phyloP scores from a whole-genome alignment of 1,139 yeast genomes.

The Ogataea hybrid region DNA sequence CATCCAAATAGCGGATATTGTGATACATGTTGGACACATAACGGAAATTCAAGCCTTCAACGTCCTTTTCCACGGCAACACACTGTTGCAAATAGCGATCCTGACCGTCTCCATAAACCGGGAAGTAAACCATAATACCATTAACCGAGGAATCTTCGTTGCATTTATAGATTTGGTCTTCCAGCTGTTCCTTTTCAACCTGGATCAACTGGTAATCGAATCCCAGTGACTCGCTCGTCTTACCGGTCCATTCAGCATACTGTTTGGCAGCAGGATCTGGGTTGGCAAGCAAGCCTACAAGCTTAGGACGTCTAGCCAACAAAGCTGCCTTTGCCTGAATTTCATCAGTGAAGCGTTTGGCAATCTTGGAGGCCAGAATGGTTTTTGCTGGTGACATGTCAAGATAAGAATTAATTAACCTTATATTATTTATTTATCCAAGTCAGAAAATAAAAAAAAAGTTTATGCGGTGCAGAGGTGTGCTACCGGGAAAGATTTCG shows the following conservation, averaged over 20 bases:
- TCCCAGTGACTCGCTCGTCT: constrained; percentile 83
- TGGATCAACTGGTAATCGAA: constrained; percentile 76
- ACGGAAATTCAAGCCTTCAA: constrained; percentile 89
- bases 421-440: background rate
- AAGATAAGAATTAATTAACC: background rate
- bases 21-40: constrained; percentile 95
- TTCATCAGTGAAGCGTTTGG: constrained; percentile 78
- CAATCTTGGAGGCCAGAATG: constrained; percentile 81
- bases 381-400: constrained; percentile 46
- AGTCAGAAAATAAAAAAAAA: constrained; percentile 1
- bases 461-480: constrained; percentile 8
- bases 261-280: constrained; percentile 91
- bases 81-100: constrained; percentile 95
- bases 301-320: constrained; percentile 57
- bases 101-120: constrained; percentile 92
- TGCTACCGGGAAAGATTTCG: background rate
- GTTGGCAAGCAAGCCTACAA: constrained; percentile 91
- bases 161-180: constrained; percentile 78
- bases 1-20: constrained; percentile 79
- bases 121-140: constrained; percentile 98
- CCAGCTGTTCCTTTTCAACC: constrained; percentile 75
- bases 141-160: constrained; percentile 73
- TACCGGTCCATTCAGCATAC: constrained; percentile 96
- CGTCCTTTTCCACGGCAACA: constrained; percentile 84
- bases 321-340: constrained; percentile 55